Evolutionary conservation across 768 basidiomycete genomes (phyloP).

Genomic region (Collybia sordida): DNA sequence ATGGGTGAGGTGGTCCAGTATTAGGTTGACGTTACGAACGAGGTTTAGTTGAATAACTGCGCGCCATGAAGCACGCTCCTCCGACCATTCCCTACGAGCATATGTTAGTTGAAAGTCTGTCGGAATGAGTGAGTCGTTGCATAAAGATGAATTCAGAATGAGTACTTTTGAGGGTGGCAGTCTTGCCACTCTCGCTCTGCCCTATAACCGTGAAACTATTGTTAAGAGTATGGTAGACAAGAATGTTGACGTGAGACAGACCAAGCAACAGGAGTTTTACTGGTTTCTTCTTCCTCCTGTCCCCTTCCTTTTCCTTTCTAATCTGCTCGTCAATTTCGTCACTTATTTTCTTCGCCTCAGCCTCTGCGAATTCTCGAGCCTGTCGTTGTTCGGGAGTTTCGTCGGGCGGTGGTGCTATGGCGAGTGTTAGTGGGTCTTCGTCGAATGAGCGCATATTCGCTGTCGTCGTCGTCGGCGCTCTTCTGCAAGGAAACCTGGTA

Average conservation of each 20-base stretch:
- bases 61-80: slow-evolving; percentile 71
- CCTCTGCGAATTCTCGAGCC: slow-evolving; percentile 58
- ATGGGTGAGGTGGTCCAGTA: slow-evolving; percentile 54
- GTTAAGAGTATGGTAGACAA: slow-evolving; percentile 1
- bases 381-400: slow-evolving; percentile 60
- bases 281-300: slow-evolving; percentile 64
- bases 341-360: slow-evolving; percentile 60
- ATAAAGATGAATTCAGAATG: slow-evolving; percentile 8
- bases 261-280: slow-evolving; percentile 77
- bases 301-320: slow-evolving; percentile 53
- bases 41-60: slow-evolving; percentile 79
- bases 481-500: slow-evolving; percentile 11
- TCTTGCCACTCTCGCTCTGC: slow-evolving; percentile 79
- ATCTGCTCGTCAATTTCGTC: slow-evolving; percentile 79
- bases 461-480: slow-evolving; percentile 4
- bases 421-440: slow-evolving; percentile 62
- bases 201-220: slow-evolving; percentile 24
- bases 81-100: slow-evolving; percentile 65
- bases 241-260: slow-evolving; percentile 17
- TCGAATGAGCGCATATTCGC: slow-evolving; percentile 30
- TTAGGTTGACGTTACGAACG: slow-evolving; percentile 67
- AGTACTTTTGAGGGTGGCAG: slow-evolving; percentile 75
- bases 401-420: slow-evolving; percentile 61
- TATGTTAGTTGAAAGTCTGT: slow-evolving; percentile 77
- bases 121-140: slow-evolving; percentile 1